phyloP scores from a whole-genome alignment of 768 basidiomycete genomes.

The Hebeloma cylindrosporum region DNA sequence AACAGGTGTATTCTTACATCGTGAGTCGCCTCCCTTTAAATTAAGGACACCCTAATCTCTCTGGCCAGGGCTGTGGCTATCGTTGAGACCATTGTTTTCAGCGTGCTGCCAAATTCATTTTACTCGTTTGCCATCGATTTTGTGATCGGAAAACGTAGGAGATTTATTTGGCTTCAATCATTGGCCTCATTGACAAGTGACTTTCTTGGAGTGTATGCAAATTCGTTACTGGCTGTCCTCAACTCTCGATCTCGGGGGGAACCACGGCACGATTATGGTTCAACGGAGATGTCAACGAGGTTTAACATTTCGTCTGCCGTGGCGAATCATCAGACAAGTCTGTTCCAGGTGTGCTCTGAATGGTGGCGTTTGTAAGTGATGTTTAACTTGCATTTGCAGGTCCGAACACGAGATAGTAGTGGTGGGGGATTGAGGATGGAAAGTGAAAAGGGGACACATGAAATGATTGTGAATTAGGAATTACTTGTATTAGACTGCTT shows the following conservation, averaged over 20 bases:
- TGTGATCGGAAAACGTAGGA: conserved; percentile 49
- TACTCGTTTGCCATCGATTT: conserved; percentile 52
- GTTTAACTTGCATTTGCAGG: neutral
- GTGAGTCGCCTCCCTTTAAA: conserved; percentile 29
- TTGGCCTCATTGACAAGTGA: neutral
- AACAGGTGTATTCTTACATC: conserved; percentile 54
- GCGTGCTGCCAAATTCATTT: conserved; percentile 40
- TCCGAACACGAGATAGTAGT: conserved; percentile 18
- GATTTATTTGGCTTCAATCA: neutral
- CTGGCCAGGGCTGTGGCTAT: conserved; percentile 36
- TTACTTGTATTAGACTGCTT: neutral
- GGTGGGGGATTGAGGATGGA: neutral
- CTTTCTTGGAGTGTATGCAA: conserved; percentile 40
- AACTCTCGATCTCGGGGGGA: conserved; percentile 40
- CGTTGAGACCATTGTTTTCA: conserved; percentile 41
- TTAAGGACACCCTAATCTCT: neutral
- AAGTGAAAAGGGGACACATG: neutral
- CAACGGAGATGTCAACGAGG: conserved; percentile 34
- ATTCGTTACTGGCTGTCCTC: conserved; percentile 45
- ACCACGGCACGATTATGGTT: conserved; percentile 18
- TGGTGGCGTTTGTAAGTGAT: neutral
- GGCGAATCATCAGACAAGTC: conserved; percentile 23
- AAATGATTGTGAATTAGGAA: too few species aligned
- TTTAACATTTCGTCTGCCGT: conserved; percentile 32
- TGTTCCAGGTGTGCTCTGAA: conserved; percentile 17